Conservation (phyloP, 805 yeast genomes). For the Metschnikowia orientalis region DNA sequence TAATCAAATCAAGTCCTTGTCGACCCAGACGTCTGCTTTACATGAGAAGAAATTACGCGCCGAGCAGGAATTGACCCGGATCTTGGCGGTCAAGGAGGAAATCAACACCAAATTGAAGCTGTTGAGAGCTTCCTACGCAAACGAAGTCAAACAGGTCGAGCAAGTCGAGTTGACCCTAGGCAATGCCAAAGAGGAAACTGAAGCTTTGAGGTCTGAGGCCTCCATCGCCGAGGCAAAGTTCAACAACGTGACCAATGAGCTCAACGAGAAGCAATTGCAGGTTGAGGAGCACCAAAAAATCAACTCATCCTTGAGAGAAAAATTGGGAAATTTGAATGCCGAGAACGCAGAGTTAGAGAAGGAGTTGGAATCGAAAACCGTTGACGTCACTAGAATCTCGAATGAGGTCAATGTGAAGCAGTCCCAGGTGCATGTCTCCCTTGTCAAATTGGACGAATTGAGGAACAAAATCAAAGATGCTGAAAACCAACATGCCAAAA, state of each 20-base stretch:
- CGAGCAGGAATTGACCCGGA: slow-evolving; percentile 68
- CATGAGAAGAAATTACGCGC: slow-evolving; percentile 71
- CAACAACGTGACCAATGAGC: slow-evolving; percentile 63
- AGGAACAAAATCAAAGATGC: slow-evolving; percentile 26
- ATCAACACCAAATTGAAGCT: slow-evolving; percentile 67
- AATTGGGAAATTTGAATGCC: slow-evolving; percentile 60
- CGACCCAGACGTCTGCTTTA: slow-evolving; percentile 66
- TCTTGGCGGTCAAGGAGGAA: slow-evolving; percentile 61
- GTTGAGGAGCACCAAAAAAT: slow-evolving; percentile 66
- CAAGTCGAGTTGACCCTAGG: slow-evolving; percentile 61
- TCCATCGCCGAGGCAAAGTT: slow-evolving; percentile 74
- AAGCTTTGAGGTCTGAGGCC: slow-evolving; percentile 64
- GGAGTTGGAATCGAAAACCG: slow-evolving; percentile 48
- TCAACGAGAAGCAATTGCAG: slow-evolving; percentile 54
- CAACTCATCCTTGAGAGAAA: slow-evolving; percentile 63
- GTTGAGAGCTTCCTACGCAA: slow-evolving; percentile 68
- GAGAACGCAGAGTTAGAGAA: slow-evolving; percentile 57
- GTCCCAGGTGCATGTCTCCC: slow-evolving; percentile 65
- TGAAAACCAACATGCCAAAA: slow-evolving; percentile 20
- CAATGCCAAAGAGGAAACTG: slow-evolving; percentile 63
- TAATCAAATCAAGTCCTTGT: slow-evolving; percentile 75
- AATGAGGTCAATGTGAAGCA: slow-evolving; percentile 62
- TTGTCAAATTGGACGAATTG: slow-evolving; percentile 43
- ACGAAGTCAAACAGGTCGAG: slow-evolving; percentile 71
- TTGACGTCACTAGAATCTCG: slow-evolving; percentile 56